These are phyloP conservation scores for Dryas alaskensis DNA, from an alignment of 306 rosid genomes.

Conservation along the genomic window DNA sequence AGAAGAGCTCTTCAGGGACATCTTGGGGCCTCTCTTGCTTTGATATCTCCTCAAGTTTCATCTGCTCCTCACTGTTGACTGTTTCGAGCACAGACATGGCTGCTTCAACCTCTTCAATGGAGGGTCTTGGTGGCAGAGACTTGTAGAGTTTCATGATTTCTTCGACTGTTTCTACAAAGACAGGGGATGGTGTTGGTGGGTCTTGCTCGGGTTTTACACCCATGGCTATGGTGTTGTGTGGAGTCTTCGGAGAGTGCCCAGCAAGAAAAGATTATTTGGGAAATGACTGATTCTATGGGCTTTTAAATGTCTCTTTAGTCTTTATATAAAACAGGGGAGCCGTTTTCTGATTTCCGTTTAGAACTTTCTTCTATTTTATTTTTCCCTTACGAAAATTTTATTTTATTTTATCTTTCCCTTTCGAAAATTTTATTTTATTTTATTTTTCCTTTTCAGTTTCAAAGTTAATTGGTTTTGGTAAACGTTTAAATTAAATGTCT, in stretches of 20 bases:
- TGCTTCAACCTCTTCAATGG: constrained; percentile 77
- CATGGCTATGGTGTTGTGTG: constrained; percentile 35
- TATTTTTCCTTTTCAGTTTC: neutral
- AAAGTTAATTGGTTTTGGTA: neutral
- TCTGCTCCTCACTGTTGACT: constrained; percentile 53
- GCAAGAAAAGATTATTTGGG: neutral
- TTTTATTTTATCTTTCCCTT: neutral
- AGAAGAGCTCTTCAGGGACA: constrained; percentile 62
- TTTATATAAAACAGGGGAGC: neutral
- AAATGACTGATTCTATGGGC: neutral
- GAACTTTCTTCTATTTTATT: neutral
- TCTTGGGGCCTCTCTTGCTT: constrained; percentile 33
- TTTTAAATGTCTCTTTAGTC: neutral
- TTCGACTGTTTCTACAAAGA: constrained; percentile 43
- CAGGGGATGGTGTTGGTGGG: constrained; percentile 39
- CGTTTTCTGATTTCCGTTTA: neutral
- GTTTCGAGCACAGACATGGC: constrained; percentile 58
- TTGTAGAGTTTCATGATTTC: constrained; percentile 57
- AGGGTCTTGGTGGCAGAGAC: constrained; percentile 83
- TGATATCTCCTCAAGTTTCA: constrained; percentile 58
- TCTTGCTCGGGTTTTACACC: constrained; percentile 37
- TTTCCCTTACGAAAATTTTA: neutral
- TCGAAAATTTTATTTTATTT: neutral
- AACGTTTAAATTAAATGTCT: too few relatives aligned
- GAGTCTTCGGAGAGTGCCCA: constrained; percentile 7